Conservation (phyloP, 164 flowering plant species). For the Vitis amurensis region DNA sequence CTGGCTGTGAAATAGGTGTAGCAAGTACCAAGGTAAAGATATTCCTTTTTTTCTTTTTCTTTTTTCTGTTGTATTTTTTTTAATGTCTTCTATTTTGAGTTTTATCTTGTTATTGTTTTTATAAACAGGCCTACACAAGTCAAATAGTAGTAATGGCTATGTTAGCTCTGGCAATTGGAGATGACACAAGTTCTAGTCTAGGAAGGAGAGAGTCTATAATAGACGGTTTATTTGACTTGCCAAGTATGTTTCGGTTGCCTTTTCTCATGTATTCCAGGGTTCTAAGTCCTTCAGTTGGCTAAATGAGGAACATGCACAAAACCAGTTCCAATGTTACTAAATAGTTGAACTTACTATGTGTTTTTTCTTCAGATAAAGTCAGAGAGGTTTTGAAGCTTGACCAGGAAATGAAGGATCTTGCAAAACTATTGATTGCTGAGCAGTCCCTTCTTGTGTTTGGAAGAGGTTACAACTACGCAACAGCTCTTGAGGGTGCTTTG, state of each 20-base stretch:
- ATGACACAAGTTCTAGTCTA: conserved; percentile 75
- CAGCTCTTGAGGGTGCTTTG: conserved; percentile 93
- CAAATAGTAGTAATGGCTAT: conserved; percentile 97
- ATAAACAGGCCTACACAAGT: conserved; percentile 89
- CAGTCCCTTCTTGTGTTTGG: conserved; percentile 97
- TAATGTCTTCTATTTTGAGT: no score
- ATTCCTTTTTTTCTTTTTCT: not conserved
- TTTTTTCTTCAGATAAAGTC: conserved; percentile 51
- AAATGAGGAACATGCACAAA: no score
- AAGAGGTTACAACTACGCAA: conserved; percentile 96
- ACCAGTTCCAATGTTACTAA: no score
- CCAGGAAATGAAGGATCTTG: conserved; percentile 88
- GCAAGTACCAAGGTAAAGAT: conserved; percentile 91
- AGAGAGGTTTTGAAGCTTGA: conserved; percentile 86
- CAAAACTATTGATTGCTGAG: conserved; percentile 67
- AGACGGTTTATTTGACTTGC: conserved; percentile 79
- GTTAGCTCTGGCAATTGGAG: conserved; percentile 91
- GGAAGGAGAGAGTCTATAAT: conserved; percentile 81
- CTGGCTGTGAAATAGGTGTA: conserved; percentile 97
- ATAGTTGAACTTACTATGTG: not conserved
- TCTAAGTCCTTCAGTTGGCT: not conserved
- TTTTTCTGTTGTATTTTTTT: not conserved
- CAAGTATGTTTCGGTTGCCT: conserved; percentile 53
- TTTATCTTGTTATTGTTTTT: not conserved
- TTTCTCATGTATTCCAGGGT: not conserved